Evolutionary conservation across 2,329 filamentous ascomycete genomes (phyloP).

Genomic region (Venturia aucupariae): DNA sequence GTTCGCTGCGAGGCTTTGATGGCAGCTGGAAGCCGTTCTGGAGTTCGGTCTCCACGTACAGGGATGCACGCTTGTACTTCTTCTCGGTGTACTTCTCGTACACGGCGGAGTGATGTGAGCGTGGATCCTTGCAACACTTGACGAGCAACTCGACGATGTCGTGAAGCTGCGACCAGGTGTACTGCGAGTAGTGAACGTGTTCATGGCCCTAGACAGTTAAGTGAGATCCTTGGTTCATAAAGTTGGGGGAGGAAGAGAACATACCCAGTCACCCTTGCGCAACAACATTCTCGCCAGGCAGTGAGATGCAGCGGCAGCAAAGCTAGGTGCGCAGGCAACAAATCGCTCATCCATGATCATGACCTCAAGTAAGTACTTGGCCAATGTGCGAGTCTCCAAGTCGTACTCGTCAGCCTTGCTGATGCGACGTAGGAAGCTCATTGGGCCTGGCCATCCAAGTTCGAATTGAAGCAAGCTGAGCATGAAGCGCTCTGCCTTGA

Average conservation of each 20-base stretch:
- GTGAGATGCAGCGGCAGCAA: conserved; percentile 81
- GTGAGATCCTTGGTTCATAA: background rate
- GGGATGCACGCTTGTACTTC: conserved; percentile 75
- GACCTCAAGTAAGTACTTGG: conserved; percentile 96
- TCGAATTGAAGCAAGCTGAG: conserved; percentile 92
- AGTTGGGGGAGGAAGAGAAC: conserved; percentile 27
- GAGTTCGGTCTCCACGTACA: conserved; percentile 70
- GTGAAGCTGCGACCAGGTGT: conserved; percentile 77
- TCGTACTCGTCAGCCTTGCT: conserved; percentile 99
- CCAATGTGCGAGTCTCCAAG: conserved; percentile 84
- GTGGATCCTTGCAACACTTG: conserved; percentile 76
- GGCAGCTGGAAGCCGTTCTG: conserved; percentile 49
- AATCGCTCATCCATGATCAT: conserved; percentile 98
- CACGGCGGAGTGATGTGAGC: conserved; percentile 74
- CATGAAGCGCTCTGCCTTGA: conserved; percentile 98
- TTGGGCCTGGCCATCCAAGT: conserved; percentile 94
- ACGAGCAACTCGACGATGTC: conserved; percentile 69
- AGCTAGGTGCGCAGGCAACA: conserved; percentile 83
- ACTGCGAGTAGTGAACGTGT: conserved; percentile 88
- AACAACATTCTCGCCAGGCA: conserved; percentile 84
- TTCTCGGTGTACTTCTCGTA: conserved; percentile 88
- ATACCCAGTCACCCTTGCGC: conserved; percentile 87
- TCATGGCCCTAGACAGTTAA: conserved; percentile 56
- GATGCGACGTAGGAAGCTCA: conserved; percentile 94
- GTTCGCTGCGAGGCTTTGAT: conserved; percentile 17